phyloP scores from a whole-genome alignment of 257 asterid species.

The Penstemon newberryi region DNA sequence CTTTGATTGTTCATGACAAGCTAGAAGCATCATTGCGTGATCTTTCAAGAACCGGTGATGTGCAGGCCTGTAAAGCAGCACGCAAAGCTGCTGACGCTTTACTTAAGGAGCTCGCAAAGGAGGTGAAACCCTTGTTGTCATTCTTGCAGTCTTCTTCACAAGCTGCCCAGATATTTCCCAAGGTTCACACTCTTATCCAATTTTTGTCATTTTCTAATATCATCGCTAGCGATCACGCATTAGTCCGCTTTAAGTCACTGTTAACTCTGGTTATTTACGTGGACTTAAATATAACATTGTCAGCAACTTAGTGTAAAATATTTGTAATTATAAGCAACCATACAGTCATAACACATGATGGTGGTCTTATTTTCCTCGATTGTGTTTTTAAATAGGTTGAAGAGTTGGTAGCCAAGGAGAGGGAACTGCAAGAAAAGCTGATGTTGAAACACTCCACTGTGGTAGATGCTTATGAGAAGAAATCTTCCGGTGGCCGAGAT shows the following conservation, averaged over 20 bases:
- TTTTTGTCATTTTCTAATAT: conserved; percentile 14
- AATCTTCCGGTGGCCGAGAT: conserved; percentile 62
- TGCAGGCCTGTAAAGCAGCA: conserved; percentile 86
- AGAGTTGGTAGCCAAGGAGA: conserved; percentile 80
- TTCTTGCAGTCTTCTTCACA: conserved; percentile 79
- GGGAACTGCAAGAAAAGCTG: conserved; percentile 85
- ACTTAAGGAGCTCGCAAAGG: conserved; percentile 79
- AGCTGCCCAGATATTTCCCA: conserved; percentile 63
- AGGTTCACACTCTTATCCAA: conserved; percentile 49
- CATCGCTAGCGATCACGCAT: neutral
- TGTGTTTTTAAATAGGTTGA: conserved; percentile 58
- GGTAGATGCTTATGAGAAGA: conserved; percentile 82
- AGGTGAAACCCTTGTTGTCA: conserved; percentile 62
- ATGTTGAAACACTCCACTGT: conserved; percentile 78
- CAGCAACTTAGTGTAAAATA: neutral
- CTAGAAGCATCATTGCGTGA: conserved; percentile 85
- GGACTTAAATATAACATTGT: neutral
- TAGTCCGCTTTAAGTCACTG: neutral
- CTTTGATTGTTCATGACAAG: conserved; percentile 68
- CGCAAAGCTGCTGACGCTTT: conserved; percentile 79
- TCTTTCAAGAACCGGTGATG: conserved; percentile 91
- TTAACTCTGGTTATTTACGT: conserved; percentile 7
- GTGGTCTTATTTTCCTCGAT: neutral
- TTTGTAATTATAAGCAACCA: neutral
- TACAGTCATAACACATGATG: neutral